Evolutionary conservation across 352 stramenopile genomes (phyloP).

Genomic region (Saprolegnia parasitica): DNA sequence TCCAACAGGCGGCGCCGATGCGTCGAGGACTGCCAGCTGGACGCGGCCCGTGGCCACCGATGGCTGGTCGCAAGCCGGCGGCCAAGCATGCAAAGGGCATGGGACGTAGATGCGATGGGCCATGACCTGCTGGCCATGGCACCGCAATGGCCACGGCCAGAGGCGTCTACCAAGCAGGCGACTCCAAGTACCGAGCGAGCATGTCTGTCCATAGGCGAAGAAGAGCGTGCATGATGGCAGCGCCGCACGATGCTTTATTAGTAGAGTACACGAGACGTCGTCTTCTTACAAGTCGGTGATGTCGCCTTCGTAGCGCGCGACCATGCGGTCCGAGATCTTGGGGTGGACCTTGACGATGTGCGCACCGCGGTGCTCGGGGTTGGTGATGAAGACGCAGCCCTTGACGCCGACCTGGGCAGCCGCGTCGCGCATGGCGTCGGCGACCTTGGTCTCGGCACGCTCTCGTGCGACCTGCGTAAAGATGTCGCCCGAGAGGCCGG

Average conservation of each 20-base stretch:
- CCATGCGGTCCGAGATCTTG: slow-evolving; percentile 83
- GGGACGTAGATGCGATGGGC: no score
- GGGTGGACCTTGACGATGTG: slow-evolving; percentile 93
- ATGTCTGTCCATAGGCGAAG: no score
- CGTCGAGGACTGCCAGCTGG: no score
- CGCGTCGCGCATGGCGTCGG: slow-evolving; percentile 94
- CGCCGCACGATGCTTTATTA: no score
- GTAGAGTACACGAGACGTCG: no score
- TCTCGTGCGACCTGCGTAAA: slow-evolving; percentile 95
- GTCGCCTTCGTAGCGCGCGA: slow-evolving; percentile 80
- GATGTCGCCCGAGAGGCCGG: slow-evolving; percentile 95
- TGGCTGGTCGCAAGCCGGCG: not conserved
- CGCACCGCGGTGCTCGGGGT: slow-evolving; percentile 92
- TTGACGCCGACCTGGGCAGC: slow-evolving; percentile 88
- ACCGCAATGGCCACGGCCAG: no score
- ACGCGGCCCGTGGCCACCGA: no score
- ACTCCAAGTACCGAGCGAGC: no score
- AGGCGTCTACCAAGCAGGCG: no score
- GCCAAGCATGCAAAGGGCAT: no score
- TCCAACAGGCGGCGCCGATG: not conserved
- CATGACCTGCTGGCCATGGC: no score
- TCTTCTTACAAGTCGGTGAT: slow-evolving; percentile 57
- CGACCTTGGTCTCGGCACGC: slow-evolving; percentile 88
- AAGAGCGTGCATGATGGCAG: no score
- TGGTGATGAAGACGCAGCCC: slow-evolving; percentile 96